A percentile compares a stretch with the other conserved stretches of the same genome.
Evolutionary conservation across 805 yeast species (phyloP).

Genomic region (Saitoella complicata): DNA sequence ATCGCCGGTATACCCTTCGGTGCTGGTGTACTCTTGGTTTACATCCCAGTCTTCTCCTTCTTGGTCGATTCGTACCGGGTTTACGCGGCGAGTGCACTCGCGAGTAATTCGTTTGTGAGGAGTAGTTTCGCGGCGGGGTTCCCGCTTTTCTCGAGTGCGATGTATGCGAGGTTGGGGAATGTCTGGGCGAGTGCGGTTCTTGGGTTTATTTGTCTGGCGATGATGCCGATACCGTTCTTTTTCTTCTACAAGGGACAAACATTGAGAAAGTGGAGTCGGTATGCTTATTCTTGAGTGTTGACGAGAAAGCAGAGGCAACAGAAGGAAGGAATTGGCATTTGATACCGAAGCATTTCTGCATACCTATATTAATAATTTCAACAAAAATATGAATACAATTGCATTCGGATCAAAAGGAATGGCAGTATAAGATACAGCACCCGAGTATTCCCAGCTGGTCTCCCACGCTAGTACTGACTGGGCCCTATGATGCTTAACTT

Average conservation of each 20-base stretch:
- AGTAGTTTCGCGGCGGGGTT: conserved; percentile 16
- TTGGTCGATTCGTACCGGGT: conserved; percentile 54
- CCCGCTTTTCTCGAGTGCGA: conserved; percentile 33
- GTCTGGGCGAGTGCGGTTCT: conserved; percentile 37
- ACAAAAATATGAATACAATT: too few species aligned
- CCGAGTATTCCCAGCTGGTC: too few species aligned
- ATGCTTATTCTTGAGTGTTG: too few species aligned
- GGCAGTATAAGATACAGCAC: too few species aligned
- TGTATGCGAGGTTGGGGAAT: conserved; percentile 35
- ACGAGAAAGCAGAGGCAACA: too few species aligned
- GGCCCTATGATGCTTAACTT: too few species aligned
- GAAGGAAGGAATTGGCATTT: too few species aligned
- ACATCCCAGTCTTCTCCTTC: conserved; percentile 48
- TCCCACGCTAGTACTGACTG: too few species aligned
- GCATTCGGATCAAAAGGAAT: too few species aligned
- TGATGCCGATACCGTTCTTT: conserved; percentile 17
- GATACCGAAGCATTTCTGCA: too few species aligned
- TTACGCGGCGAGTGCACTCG: conserved; percentile 48
- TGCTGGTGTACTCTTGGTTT: conserved; percentile 41
- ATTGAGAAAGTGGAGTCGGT: too few species aligned
- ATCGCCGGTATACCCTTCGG: conserved; percentile 52
- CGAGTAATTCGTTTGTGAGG: conserved; percentile 51
- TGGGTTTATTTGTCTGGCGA: neutral
- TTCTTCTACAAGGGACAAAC: neutral
- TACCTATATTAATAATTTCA: too few species aligned